Percentiles rank a stretch among this genome's conserved stretches.
These are phyloP conservation scores for Beauveria scarabaeidicola DNA, from an alignment of 2,329 filamentous ascomycete genomes.

Conservation along the genomic window DNA sequence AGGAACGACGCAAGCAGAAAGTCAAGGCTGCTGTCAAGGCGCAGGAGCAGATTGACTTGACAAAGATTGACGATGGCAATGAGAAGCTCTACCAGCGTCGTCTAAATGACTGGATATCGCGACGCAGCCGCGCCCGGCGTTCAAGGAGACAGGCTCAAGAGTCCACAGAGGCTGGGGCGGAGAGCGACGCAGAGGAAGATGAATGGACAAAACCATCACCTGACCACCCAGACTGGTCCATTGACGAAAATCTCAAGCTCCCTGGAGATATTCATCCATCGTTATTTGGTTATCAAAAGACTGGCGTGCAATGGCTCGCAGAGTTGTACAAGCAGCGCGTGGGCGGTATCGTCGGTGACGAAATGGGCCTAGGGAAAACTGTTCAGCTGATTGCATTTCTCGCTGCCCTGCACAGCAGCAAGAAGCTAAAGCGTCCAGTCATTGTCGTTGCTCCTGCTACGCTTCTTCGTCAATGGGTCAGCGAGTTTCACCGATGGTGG, in stretches of 20 bases:
- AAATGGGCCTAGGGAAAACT: constrained; percentile 98
- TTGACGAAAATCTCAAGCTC: constrained; percentile 68
- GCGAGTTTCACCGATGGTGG: constrained; percentile 99
- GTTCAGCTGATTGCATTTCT: constrained; percentile 66
- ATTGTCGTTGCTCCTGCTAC: constrained; percentile 92
- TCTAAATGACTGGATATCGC: constrained; percentile 63
- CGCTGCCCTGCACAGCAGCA: constrained; percentile 86
- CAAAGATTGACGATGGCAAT: constrained; percentile 76
- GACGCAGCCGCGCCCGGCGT: constrained; percentile 33
- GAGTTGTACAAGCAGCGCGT: constrained; percentile 85
- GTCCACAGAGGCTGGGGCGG: constrained; percentile 26
- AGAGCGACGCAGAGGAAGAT: constrained; percentile 37
- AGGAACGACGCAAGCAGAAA: constrained; percentile 34
- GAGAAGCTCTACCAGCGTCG: constrained; percentile 71
- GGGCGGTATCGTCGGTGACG: constrained; percentile 90
- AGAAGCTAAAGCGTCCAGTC: constrained; percentile 71
- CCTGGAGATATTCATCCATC: constrained; percentile 91
- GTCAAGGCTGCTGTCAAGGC: constrained; percentile 27
- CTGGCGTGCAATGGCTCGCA: constrained; percentile 90
- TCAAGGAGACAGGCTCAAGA: constrained; percentile 30
- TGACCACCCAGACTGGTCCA: constrained; percentile 63
- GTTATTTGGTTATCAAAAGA: constrained; percentile 95
- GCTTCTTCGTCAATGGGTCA: constrained; percentile 94
- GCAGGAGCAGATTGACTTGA: constrained; percentile 39
- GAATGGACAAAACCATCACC: constrained; percentile 87